phyloP scores from a whole-genome alignment of 169 alveolate species.

The Eimeria tenella region DNA sequence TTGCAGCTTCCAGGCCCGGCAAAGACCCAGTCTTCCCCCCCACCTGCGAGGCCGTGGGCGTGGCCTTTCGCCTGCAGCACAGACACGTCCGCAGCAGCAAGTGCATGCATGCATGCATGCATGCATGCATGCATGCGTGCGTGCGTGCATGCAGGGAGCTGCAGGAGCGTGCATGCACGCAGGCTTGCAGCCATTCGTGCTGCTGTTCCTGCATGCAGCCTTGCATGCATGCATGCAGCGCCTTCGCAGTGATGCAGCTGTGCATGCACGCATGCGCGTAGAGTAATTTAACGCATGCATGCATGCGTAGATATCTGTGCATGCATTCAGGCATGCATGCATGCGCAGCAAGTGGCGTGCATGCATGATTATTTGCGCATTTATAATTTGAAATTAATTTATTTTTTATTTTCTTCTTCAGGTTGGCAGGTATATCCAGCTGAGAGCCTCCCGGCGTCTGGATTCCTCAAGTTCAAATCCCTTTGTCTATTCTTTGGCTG shows the following conservation, averaged over 20 bases:
- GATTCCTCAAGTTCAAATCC: constrained; percentile 26
- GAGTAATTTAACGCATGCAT: neutral
- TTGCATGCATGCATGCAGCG: neutral
- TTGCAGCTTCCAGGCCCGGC: constrained; percentile 46
- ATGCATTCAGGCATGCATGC: neutral
- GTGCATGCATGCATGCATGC: neutral
- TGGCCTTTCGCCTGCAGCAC: constrained; percentile 6
- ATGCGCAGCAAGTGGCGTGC: too few relatives aligned
- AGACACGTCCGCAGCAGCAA: constrained; percentile 40
- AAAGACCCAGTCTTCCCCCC: constrained; percentile 56
- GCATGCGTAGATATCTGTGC: neutral
- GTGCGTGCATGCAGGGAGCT: neutral
- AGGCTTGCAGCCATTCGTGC: neutral
- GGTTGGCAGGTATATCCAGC: constrained; percentile 67
- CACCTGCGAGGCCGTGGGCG: constrained; percentile 32
- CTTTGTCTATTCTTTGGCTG: constrained; percentile 72
- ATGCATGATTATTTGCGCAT: too few relatives aligned
- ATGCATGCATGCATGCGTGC: neutral
- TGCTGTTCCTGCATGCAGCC: neutral
- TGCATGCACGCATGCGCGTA: neutral
- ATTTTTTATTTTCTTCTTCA: neutral
- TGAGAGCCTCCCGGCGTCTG: constrained; percentile 63
- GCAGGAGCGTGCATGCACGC: neutral
- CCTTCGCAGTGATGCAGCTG: neutral
- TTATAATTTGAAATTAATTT: too few relatives aligned